These are phyloP conservation scores for Linum trigynum DNA, from an alignment of 345 rosid species.

Conservation along the genomic window DNA sequence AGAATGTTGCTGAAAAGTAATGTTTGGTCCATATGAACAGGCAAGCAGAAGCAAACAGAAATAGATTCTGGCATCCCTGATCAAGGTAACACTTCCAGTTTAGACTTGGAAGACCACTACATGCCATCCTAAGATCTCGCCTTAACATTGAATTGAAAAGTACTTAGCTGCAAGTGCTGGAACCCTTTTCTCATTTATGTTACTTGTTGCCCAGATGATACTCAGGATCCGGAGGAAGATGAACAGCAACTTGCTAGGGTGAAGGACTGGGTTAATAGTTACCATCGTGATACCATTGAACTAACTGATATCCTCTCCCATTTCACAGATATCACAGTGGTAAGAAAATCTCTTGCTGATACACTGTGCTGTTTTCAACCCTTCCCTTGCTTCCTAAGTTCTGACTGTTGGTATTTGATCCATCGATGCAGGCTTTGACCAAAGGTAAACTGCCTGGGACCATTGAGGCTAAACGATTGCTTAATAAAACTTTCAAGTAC, in stretches of 20 bases:
- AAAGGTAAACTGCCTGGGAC: constrained; percentile 47
- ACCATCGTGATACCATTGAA: constrained; percentile 43
- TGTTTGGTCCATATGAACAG: constrained; percentile 29
- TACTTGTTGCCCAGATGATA: constrained; percentile 38
- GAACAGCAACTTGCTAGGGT: constrained; percentile 70
- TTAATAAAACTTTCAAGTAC: constrained; percentile 6
- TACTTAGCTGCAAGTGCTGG: too few relatives aligned
- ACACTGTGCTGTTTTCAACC: background rate
- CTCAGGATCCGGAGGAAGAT: constrained; percentile 80
- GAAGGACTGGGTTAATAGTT: constrained; percentile 62
- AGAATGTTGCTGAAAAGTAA: constrained; percentile 12
- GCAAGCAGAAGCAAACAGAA: constrained; percentile 34
- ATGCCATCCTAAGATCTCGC: background rate
- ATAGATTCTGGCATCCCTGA: constrained; percentile 45
- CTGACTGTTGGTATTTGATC: background rate
- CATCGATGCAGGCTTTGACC: constrained; percentile 51
- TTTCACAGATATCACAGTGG: constrained; percentile 80
- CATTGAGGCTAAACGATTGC: constrained; percentile 11
- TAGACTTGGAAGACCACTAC: constrained; percentile 1
- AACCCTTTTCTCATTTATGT: background rate
- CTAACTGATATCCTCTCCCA: constrained; percentile 68
- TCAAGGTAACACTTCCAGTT: constrained; percentile 46
- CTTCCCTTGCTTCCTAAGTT: background rate
- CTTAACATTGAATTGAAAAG: too few relatives aligned
- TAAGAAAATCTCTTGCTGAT: constrained; percentile 17